Percentiles rank a stretch among this genome's conserved stretches.
Conservation (phyloP, 495 filamentous ascomycete genomes). For the Amorphotheca resinae region DNA sequence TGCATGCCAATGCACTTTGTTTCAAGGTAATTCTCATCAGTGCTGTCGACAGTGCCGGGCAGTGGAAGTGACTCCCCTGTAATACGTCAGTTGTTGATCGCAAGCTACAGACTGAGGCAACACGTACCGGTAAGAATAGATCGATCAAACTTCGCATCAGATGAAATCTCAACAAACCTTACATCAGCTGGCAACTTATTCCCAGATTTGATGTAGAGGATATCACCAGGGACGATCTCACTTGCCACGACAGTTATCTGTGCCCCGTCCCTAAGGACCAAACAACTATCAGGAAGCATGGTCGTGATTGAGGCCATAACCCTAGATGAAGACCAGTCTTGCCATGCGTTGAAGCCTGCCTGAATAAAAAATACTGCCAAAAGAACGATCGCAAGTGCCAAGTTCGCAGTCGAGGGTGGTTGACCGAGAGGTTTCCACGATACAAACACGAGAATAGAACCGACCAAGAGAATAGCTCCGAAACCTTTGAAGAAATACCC, state of each 20-base stretch:
- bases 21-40: constrained; percentile 61
- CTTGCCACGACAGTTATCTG: constrained; percentile 35
- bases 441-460: constrained; percentile 51
- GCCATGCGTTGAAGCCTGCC: constrained; percentile 55
- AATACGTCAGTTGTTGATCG: not conserved
- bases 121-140: constrained; percentile 52
- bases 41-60: constrained; percentile 43
- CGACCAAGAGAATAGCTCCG: constrained; percentile 49
- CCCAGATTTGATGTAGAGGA: constrained; percentile 48
- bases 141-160: constrained; percentile 59
- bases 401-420: constrained; percentile 49
- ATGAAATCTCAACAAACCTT: constrained; percentile 48
- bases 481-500: constrained; percentile 65
- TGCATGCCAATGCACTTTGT: constrained; percentile 61
- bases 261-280: constrained; percentile 45
- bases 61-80: constrained; percentile 50
- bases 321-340: constrained; percentile 48
- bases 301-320: constrained; percentile 53
- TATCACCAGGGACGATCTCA: constrained; percentile 56
- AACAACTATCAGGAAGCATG: constrained; percentile 55
- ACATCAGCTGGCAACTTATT: constrained; percentile 60
- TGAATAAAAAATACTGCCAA: constrained; percentile 53
- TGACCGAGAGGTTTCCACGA: constrained; percentile 58
- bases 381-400: constrained; percentile 54
- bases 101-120: not conserved